Conservation (phyloP, 1,284 basidiomycete species). For the Tylopilus sp. region DNA sequence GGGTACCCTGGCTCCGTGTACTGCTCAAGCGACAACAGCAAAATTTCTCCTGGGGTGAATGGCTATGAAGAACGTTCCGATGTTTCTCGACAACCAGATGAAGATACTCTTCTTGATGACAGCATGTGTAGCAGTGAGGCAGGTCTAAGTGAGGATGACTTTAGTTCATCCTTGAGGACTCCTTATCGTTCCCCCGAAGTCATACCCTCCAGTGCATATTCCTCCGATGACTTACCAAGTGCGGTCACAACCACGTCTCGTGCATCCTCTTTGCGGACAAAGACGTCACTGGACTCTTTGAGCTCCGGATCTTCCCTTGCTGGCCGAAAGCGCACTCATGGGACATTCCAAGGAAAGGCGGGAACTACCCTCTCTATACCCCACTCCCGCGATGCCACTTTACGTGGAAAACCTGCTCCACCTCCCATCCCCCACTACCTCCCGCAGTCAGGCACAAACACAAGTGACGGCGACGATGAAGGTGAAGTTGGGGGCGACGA, state of each 20-base stretch:
- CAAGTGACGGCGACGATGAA: constrained; percentile 26
- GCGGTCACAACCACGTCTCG: constrained; percentile 44
- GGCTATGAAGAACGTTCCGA: constrained; percentile 11
- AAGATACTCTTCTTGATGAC: constrained; percentile 23
- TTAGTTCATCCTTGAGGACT: constrained; percentile 62
- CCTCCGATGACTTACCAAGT: constrained; percentile 40
- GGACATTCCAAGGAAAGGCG: constrained; percentile 8
- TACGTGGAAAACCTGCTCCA: constrained; percentile 22
- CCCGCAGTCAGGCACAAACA: constrained; percentile 20
- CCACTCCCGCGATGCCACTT: constrained; percentile 23
- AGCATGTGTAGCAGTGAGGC: constrained; percentile 28
- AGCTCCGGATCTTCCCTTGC: constrained; percentile 36
- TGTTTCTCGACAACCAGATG: constrained; percentile 19
- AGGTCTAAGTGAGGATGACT: constrained; percentile 44
- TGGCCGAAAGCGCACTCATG: constrained; percentile 34
- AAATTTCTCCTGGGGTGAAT: constrained; percentile 8
- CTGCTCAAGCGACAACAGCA: constrained; percentile 51
- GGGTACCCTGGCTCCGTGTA: constrained; percentile 52
- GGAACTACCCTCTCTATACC: constrained; percentile 2
- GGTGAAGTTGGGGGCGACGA: constrained; percentile 8
- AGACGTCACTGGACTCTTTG: constrained; percentile 42
- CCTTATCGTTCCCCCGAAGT: constrained; percentile 37
- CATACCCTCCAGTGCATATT: constrained; percentile 34
- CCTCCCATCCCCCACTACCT: constrained; percentile 9
- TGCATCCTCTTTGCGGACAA: constrained; percentile 42